A percentile compares a stretch with the other conserved stretches of the same genome.
These are phyloP conservation scores for Scheffersomyces segobiensis DNA, from an alignment of 1,139 yeast genomes.

Conservation along the genomic window DNA sequence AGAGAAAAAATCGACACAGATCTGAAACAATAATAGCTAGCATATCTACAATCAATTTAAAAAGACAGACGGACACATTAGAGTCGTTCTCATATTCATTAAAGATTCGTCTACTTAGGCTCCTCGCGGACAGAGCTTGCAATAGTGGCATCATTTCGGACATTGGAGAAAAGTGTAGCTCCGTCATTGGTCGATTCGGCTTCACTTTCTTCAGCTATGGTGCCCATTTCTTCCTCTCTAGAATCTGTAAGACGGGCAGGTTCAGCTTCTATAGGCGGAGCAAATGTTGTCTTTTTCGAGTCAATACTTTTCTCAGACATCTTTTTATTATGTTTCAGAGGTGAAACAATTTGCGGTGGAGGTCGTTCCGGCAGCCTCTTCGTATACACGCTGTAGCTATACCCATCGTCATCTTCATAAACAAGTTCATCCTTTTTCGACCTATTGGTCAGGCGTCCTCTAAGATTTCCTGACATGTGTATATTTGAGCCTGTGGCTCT, in stretches of 20 bases:
- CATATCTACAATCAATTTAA: background rate
- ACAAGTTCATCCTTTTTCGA: background rate
- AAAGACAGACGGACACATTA: background rate
- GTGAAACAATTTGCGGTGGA: background rate
- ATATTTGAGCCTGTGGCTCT: background rate
- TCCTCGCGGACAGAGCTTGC: background rate
- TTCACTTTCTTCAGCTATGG: background rate
- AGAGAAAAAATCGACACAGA: background rate
- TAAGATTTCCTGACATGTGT: background rate
- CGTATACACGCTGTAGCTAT: constrained; percentile 2
- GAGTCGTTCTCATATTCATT: background rate
- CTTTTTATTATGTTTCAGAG: background rate
- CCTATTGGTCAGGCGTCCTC: background rate
- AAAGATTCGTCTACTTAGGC: background rate
- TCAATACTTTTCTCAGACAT: background rate
- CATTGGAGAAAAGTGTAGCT: background rate
- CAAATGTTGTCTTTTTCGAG: background rate
- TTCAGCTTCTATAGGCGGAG: background rate
- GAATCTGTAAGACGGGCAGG: background rate
- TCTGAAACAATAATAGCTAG: background rate
- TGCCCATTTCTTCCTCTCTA: background rate
- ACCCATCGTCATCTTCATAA: constrained; percentile 11
- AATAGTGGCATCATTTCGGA: background rate
- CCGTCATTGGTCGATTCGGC: background rate
- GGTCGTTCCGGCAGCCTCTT: background rate